phyloP scores from a whole-genome alignment of 2,329 filamentous ascomycete species.

The Fusarium algeriense region DNA sequence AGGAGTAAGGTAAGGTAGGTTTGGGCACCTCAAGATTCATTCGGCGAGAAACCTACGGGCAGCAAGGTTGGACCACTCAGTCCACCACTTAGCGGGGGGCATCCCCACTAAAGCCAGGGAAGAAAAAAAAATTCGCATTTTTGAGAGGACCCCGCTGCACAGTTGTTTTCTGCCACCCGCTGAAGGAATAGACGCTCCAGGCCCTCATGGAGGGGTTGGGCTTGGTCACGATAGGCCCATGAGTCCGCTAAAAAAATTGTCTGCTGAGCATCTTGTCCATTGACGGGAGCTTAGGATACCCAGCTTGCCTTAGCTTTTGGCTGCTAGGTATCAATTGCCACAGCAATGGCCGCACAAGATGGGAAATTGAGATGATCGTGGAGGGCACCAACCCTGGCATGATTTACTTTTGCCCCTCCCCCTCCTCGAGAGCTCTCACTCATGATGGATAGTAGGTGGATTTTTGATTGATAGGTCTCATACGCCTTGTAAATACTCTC shows the following conservation, averaged over 20 bases:
- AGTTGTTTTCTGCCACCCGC: constrained; percentile 13
- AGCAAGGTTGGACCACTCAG: constrained; percentile 34
- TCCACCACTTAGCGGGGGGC: constrained; percentile 24
- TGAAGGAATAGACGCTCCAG: constrained; percentile 39
- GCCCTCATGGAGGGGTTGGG: constrained; percentile 32
- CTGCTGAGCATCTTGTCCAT: constrained; percentile 30
- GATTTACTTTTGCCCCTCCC: background rate
- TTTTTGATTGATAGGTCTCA: background rate
- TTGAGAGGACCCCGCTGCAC: constrained; percentile 32
- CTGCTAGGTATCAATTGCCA: constrained; percentile 27
- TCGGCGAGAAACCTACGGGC: constrained; percentile 27
- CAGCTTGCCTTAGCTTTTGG: background rate
- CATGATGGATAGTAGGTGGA: background rate
- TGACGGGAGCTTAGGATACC: background rate
- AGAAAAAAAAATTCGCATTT: constrained; percentile 44
- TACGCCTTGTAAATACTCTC: background rate
- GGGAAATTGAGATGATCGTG: constrained; percentile 21
- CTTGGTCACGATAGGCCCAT: constrained; percentile 38
- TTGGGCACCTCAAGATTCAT: constrained; percentile 42
- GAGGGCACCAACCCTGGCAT: constrained; percentile 46
- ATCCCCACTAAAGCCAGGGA: constrained; percentile 22
- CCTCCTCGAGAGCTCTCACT: constrained; percentile 4
- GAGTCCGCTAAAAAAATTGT: constrained; percentile 36
- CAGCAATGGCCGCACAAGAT: constrained; percentile 36
- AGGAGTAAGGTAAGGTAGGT: constrained; percentile 41